phyloP scores from a whole-genome alignment of 768 basidiomycete genomes.

The Pisolithus microcarpus region DNA sequence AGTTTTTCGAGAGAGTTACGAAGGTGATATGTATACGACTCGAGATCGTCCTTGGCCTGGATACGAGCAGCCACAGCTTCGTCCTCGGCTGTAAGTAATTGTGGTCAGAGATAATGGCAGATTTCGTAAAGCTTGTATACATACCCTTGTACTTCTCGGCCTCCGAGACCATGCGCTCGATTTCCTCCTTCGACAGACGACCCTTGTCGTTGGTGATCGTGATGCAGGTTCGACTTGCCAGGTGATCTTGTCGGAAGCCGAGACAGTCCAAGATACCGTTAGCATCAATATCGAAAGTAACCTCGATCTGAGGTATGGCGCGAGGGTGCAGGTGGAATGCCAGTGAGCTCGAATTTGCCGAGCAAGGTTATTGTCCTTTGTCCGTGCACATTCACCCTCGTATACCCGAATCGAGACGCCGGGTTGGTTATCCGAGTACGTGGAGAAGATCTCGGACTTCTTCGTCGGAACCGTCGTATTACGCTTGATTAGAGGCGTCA shows the following conservation, averaged over 20 bases:
- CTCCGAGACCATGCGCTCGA: neutral
- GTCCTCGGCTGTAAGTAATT: too few species aligned
- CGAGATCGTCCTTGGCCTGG: too few species aligned
- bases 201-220: neutral
- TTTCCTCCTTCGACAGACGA: neutral
- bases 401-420: conserved; percentile 50
- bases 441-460: conserved; percentile 48
- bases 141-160: too few species aligned
- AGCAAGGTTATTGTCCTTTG: conserved; percentile 44
- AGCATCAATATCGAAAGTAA: neutral
- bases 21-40: too few species aligned
- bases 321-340: conserved; percentile 54
- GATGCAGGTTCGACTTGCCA: neutral
- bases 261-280: neutral
- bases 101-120: too few species aligned
- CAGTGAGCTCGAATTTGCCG: conserved; percentile 80
- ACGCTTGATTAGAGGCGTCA: neutral
- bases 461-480: neutral
- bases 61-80: too few species aligned
- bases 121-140: too few species aligned
- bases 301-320: conserved; percentile 76
- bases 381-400: conserved; percentile 96
- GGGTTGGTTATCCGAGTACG: conserved; percentile 98
- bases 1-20: too few species aligned
- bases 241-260: neutral